Percentiles rank a stretch among this genome's conserved stretches.
These are phyloP conservation scores for Ajuga chamaepitys DNA, from an alignment of 257 asterid species.

Conservation along the genomic window DNA sequence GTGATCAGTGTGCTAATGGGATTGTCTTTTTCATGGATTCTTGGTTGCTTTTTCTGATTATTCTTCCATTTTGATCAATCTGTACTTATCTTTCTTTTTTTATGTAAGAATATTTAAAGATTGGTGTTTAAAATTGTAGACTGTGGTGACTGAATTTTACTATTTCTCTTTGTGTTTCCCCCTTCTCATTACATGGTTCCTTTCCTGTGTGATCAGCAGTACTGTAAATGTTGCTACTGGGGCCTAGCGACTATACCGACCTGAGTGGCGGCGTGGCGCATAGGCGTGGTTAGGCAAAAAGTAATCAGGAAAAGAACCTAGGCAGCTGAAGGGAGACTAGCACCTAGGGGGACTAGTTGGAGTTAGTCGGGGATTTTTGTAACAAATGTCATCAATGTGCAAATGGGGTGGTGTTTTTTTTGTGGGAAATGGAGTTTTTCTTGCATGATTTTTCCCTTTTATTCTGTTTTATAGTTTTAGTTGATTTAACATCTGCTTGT, in stretches of 20 bases:
- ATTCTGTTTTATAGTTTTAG: not conserved
- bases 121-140: too few relatives aligned
- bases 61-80: not conserved
- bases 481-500: not conserved
- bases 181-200: not conserved
- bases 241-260: too few relatives aligned
- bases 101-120: not conserved
- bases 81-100: not conserved
- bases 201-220: not conserved
- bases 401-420: not conserved
- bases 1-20: not conserved
- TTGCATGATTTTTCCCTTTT: slow-evolving; percentile 5
- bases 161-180: not conserved
- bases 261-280: too few relatives aligned
- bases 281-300: too few relatives aligned
- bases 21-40: not conserved
- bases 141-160: not conserved
- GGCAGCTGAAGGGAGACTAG: too few relatives aligned
- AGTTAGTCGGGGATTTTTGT: too few relatives aligned
- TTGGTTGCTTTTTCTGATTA: not conserved
- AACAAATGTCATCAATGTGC: not conserved
- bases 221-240: too few relatives aligned
- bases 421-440: not conserved
- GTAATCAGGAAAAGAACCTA: too few relatives aligned
- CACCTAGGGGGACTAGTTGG: too few relatives aligned